phyloP scores from a whole-genome alignment of 2,329 filamentous ascomycete species.

The Fusarium torulosum region DNA sequence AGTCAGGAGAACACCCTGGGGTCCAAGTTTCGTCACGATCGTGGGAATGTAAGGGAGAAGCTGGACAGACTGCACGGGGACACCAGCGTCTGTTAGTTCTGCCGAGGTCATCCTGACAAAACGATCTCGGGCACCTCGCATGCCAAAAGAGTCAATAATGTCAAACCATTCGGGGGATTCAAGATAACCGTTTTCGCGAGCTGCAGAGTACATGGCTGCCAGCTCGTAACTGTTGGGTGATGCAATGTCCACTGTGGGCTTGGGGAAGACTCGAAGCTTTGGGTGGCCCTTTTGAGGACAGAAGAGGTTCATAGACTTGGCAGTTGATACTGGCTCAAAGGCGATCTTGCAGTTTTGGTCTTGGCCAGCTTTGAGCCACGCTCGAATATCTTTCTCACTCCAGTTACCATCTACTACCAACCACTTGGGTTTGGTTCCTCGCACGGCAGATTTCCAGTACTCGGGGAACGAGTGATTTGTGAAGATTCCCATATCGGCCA shows the following conservation, averaged over 20 bases:
- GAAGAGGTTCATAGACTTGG: constrained; percentile 81
- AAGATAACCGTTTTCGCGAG: constrained; percentile 75
- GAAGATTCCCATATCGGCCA: constrained; percentile 95
- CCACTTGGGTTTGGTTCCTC: constrained; percentile 74
- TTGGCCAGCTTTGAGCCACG: constrained; percentile 75
- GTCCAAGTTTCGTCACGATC: constrained; percentile 86
- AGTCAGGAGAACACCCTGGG: constrained; percentile 79
- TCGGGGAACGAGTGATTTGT: constrained; percentile 65
- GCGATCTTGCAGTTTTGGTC: constrained; percentile 70
- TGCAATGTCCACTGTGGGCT: constrained; percentile 75
- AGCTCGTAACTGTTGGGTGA: constrained; percentile 90
- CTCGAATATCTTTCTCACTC: constrained; percentile 72
- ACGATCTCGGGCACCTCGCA: constrained; percentile 78
- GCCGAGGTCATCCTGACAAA: constrained; percentile 76
- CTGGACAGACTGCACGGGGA: constrained; percentile 86
- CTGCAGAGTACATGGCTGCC: constrained; percentile 79
- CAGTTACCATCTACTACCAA: constrained; percentile 91
- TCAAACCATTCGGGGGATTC: constrained; percentile 81
- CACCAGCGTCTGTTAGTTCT: constrained; percentile 79
- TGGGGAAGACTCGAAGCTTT: constrained; percentile 67
- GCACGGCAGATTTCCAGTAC: constrained; percentile 72
- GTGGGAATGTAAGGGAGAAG: constrained; percentile 90
- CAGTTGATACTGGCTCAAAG: constrained; percentile 90
- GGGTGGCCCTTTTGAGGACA: constrained; percentile 54
- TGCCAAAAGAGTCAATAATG: constrained; percentile 82